Conservation (phyloP, 306 rosid genomes). For the Cicer chorassanicum region DNA sequence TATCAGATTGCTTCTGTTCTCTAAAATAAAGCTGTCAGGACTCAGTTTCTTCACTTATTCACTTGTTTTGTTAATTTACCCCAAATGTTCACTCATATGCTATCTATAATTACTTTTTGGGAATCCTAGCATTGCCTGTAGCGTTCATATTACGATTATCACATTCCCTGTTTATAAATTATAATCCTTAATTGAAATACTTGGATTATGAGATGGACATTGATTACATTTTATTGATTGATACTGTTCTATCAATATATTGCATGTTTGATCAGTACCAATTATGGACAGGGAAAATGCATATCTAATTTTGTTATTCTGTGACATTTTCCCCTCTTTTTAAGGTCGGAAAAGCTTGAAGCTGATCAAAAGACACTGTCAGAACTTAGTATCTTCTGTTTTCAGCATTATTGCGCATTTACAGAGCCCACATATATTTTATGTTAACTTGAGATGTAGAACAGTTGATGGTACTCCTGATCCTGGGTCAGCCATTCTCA, state of each 20-base stretch:
- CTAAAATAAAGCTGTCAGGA: not conserved
- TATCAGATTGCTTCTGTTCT: conserved; percentile 5
- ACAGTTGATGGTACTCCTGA: conserved; percentile 61
- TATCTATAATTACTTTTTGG: conserved; percentile 7
- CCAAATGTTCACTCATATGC: conserved; percentile 13
- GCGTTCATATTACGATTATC: conserved; percentile 8
- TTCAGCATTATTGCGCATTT: conserved; percentile 80
- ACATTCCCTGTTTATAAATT: conserved; percentile 9
- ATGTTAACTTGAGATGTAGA: conserved; percentile 48
- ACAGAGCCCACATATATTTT: conserved; percentile 68
- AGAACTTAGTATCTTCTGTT: conserved; percentile 62
- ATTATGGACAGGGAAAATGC: conserved; percentile 31
- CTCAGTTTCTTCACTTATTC: conserved; percentile 12
- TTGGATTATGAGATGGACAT: conserved; percentile 14
- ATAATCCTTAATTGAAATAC: conserved; percentile 15
- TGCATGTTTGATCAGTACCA: conserved; percentile 19
- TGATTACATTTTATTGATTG: conserved; percentile 24
- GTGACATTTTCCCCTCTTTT: conserved; percentile 42
- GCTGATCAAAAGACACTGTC: conserved; percentile 80
- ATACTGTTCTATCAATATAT: conserved; percentile 34
- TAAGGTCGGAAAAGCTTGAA: conserved; percentile 73
- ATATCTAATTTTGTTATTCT: conserved; percentile 18
- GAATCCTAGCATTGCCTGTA: not conserved
- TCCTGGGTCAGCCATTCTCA: conserved; percentile 86
- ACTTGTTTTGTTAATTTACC: conserved; percentile 7